Evolutionary conservation across 2,329 filamentous ascomycete species (phyloP).

Genomic region (Apiospora malaysiana): DNA sequence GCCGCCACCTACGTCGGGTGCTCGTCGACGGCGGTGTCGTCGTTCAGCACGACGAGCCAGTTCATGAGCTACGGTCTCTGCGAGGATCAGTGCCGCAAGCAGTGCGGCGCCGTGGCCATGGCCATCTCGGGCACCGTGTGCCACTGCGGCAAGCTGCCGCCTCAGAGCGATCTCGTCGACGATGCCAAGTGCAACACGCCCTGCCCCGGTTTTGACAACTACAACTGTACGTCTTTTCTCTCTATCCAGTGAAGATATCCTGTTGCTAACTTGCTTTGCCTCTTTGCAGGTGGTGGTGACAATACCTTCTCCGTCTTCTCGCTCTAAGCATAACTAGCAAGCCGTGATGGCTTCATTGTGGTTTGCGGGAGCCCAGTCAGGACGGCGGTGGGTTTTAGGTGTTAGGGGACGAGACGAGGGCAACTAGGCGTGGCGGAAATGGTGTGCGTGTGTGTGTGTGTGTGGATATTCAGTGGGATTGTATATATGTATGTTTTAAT

Average conservation of each 20-base stretch:
- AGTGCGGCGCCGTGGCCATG: background rate
- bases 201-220: conserved; percentile 3
- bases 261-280: background rate
- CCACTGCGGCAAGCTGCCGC: conserved; percentile 20
- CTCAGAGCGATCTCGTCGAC: conserved; percentile 14
- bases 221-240: background rate
- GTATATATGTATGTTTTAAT: background rate
- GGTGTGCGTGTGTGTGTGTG: too few relatives aligned
- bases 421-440: too few relatives aligned
- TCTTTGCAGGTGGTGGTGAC: background rate
- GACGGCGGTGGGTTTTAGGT: background rate
- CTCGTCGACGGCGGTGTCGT: background rate
- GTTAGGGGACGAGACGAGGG: background rate
- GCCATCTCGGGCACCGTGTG: background rate
- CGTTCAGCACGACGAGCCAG: background rate
- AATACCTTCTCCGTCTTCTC: conserved; percentile 3
- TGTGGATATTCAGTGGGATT: background rate
- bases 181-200: conserved; percentile 16
- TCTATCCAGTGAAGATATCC: too few relatives aligned
- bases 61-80: background rate
- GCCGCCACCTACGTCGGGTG: conserved; percentile 6
- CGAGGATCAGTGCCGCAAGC: background rate
- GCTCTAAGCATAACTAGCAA: background rate
- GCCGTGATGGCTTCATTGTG: background rate
- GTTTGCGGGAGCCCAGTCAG: background rate